These are phyloP conservation scores for Cercophora samala DNA, from an alignment of 495 filamentous ascomycete genomes.

Conservation along the genomic window DNA sequence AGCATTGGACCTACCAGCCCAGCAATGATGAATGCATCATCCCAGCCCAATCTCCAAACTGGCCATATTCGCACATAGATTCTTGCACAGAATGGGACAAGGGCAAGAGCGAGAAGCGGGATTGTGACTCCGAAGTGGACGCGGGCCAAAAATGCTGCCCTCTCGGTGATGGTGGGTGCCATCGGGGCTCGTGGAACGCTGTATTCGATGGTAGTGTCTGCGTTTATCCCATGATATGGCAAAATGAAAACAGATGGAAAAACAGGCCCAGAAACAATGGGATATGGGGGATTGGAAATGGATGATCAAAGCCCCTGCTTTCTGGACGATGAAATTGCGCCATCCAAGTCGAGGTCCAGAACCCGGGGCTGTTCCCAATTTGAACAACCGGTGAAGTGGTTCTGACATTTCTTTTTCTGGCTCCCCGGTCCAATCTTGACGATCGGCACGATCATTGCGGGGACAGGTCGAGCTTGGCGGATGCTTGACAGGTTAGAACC, in stretches of 20 bases:
- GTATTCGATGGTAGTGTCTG: background rate
- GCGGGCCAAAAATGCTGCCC: slow-evolving; percentile 18
- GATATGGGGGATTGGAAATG: background rate
- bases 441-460: background rate
- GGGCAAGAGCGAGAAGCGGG: slow-evolving; percentile 17
- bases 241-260: background rate
- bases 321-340: background rate
- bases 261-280: background rate
- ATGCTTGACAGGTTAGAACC: background rate
- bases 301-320: background rate
- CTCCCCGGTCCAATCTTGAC: background rate
- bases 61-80: slow-evolving; percentile 22
- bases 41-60: slow-evolving; percentile 21
- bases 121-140: slow-evolving; percentile 22
- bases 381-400: background rate
- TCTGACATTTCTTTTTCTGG: background rate
- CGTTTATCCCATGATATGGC: background rate
- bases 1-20: slow-evolving; percentile 15
- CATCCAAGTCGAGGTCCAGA: background rate
- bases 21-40: slow-evolving; percentile 21
- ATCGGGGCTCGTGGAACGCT: background rate
- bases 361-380: background rate
- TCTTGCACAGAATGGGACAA: slow-evolving; percentile 18
- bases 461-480: background rate
- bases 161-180: slow-evolving; percentile 12